Base-by-base conservation (phyloP, 148 eudicot genomes). In the Beta vulgaris region DNA sequence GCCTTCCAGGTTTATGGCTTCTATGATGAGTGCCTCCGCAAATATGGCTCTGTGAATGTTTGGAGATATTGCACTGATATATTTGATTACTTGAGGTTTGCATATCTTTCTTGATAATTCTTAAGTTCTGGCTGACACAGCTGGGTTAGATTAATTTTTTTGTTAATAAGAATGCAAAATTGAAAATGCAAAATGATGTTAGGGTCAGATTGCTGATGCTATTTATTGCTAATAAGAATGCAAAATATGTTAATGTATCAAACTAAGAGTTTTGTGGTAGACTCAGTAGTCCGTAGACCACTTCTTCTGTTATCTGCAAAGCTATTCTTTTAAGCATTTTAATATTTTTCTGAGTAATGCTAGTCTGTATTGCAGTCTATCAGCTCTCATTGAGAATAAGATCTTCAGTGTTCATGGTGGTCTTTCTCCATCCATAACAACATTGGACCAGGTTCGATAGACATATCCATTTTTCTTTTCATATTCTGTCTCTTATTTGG, bases 51-150 rank as follows among this genome's bases (percentile, higher is more conserved):
- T 71, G 90, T 80, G 60, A 89, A 90, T 84, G 97, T 94, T 73
- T 94, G 97, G 98, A 90, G 91, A 90, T 92, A 92, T 73, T 95
- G 98, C 88, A 92, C 97, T 9, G 96, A 95, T 58, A 84, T 95
- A 69, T 95, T 95, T 77, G 98, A 95, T 86, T 95, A 95, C 79
- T 77, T 95, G 62, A 91, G 98, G 98, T 94, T 78, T 84, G 91
- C 69, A 54, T 37, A 29, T 76, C 5, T 23, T 44, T 44, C 0
- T 55, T 9, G 9, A 28, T 0, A 28, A 18, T 16, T 46, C 34
- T 29, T 15, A 19, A 46, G 19, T 40, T 69, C 25, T 40, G 48
- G 26, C 53, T 62, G 19, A 13, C 6, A 7, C 25, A 21, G 23
- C 10, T 12, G 36, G 25, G 4, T 34, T 62, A 6, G 4, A 34